Base-by-base conservation (phyloP, 129 eudicot species). In the Dittrichia graveolens region DNA sequence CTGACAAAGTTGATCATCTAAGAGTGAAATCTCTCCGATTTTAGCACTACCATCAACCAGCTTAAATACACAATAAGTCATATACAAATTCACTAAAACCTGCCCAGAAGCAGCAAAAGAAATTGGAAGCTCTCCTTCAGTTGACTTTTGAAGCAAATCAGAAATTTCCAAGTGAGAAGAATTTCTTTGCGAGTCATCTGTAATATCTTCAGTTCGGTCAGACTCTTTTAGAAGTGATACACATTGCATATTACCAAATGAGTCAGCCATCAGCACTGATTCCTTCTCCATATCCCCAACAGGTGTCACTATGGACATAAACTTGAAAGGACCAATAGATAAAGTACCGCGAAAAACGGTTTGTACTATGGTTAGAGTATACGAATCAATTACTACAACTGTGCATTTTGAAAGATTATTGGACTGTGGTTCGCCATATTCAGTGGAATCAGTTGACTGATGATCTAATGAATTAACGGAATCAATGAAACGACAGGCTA, bases 291-390 rank as follows among this genome's bases (percentile, higher is more conserved):
- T 75, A 65, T 88, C 85, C 12, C 82, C 87, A 62, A 75, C 48
- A 42, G 92, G 72, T 65, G 78, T 74, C 62, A 90, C 80, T 19
- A 95, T 61, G 11, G 94, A 77, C 96, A 91, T 86, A 83, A 85
- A 91, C 80, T 79, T 88, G 67, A 88, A 83, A 5, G 89, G 87
- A 61, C 95, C 99, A 58, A 87, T 81, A 34, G 85, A 82, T 56
- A 86, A 74, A 73, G 82, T 83, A 40, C 97, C 96, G 78, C 86
- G 97, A 75, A 90, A 85, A 70, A 95, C 85, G 6, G 94, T 91
- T 74, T 95, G 96, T 75, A 89, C 95, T 46, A 88, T 84, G 47
- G 88, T 71, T 65, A 95, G 83, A 24, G 91, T 84, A 80, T 80
- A 95, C 5, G 97, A 88, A 82, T 95, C 99, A 44, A 95, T 81